phyloP scores from a whole-genome alignment of 441 rosid species.

The Jatropha podagrica region DNA sequence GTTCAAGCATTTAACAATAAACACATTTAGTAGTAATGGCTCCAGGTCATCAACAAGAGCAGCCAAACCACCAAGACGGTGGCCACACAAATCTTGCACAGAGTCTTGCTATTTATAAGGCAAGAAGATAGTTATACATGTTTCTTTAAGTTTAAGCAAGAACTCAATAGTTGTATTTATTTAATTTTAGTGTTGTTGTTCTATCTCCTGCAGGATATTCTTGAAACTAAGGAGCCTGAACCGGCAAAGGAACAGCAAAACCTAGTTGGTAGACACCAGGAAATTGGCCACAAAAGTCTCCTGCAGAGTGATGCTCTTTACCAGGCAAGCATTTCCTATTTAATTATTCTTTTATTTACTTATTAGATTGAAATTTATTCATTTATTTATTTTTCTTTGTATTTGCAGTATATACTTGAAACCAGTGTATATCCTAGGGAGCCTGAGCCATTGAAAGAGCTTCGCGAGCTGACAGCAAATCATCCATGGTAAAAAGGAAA shows the following conservation, averaged over 20 bases:
- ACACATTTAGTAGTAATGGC: background rate
- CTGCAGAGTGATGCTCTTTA: conserved; percentile 89
- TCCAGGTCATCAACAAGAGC: background rate
- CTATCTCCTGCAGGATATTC: conserved; percentile 7
- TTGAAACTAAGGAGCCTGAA: conserved; percentile 20
- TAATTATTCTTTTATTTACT: background rate
- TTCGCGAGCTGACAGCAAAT: conserved; percentile 81
- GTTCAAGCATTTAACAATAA: background rate
- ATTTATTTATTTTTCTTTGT: background rate
- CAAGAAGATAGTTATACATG: background rate
- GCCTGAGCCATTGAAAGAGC: conserved; percentile 89
- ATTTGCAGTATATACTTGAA: conserved; percentile 81
- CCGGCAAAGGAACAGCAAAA: conserved; percentile 47
- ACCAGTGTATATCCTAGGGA: conserved; percentile 97
- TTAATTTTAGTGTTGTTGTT: background rate
- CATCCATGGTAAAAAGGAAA: conserved; percentile 67
- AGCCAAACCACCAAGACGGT: conserved; percentile 4
- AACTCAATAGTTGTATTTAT: background rate
- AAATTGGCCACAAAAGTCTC: conserved; percentile 90
- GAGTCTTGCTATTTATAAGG: conserved; percentile 24
- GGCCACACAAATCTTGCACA: conserved; percentile 14
- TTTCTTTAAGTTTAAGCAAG: background rate
- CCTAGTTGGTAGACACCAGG: conserved; percentile 57
- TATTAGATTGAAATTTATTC: background rate
- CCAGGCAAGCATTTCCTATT: conserved; percentile 45